Conservation (phyloP, 805 yeast species). For the Spathaspora boniae region DNA sequence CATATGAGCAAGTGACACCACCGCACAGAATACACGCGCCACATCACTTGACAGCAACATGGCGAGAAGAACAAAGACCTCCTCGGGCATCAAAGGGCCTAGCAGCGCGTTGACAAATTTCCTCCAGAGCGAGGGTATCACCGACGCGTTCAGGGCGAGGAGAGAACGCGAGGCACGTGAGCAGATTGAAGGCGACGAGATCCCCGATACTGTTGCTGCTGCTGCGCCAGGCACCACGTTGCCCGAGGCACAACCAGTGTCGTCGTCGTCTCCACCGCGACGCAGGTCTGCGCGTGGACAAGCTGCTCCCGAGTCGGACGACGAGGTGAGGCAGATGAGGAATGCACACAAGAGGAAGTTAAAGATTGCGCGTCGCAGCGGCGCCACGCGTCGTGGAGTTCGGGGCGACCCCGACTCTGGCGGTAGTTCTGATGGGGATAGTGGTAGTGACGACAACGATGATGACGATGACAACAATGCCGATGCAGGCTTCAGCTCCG, state of each 20-base stretch:
- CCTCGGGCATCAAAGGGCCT: slow-evolving; percentile 48
- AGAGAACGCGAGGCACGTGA: slow-evolving; percentile 19
- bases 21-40: slow-evolving; percentile 2
- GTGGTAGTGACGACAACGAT: slow-evolving; percentile 33
- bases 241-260: not conserved
- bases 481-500: too few relatives aligned
- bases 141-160: slow-evolving; percentile 64
- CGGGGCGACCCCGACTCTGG: slow-evolving; percentile 18
- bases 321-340: slow-evolving; percentile 24
- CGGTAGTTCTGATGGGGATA: slow-evolving; percentile 13
- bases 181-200: slow-evolving; percentile 12
- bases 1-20: slow-evolving; percentile 1
- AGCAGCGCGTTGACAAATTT: slow-evolving; percentile 90
- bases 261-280: not conserved
- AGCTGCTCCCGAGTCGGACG: slow-evolving; percentile 11
- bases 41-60: slow-evolving; percentile 8
- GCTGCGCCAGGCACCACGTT: slow-evolving; percentile 1
- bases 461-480: slow-evolving; percentile 30
- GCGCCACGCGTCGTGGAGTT: slow-evolving; percentile 39
- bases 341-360: slow-evolving; percentile 27
- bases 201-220: slow-evolving; percentile 9
- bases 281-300: too few relatives aligned
- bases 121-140: slow-evolving; percentile 84
- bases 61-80: slow-evolving; percentile 14
- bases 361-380: slow-evolving; percentile 10